Percentiles rank a stretch among this genome's conserved stretches.
phyloP scores from a whole-genome alignment of 2,329 filamentous ascomycete species.

The Nakataea oryzae region DNA sequence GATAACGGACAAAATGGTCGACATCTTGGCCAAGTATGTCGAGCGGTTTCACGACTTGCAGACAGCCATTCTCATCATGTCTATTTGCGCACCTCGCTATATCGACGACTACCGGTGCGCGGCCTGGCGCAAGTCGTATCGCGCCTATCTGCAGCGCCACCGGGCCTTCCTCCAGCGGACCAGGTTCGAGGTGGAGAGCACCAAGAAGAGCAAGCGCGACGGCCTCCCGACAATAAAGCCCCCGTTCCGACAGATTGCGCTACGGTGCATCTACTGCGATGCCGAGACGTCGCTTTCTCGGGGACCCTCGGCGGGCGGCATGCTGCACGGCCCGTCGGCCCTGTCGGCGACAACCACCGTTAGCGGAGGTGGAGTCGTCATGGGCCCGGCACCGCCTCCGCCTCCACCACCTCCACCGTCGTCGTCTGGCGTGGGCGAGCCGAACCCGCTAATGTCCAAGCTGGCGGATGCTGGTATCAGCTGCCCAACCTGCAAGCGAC shows the following conservation, averaged over 20 bases:
- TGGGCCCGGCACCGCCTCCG: constrained; percentile 5
- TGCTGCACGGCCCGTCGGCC: background rate
- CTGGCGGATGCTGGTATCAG: constrained; percentile 48
- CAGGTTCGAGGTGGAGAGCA: constrained; percentile 69
- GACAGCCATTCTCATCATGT: constrained; percentile 65
- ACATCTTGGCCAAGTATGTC: constrained; percentile 67
- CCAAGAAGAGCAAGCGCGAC: constrained; percentile 54
- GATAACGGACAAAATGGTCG: constrained; percentile 60
- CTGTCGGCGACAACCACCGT: background rate
- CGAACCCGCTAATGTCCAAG: constrained; percentile 48
- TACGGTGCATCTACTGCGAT: constrained; percentile 71
- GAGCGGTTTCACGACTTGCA: constrained; percentile 69
- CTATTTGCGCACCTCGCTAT: constrained; percentile 64
- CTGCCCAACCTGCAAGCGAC: constrained; percentile 56
- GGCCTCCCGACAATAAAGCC: constrained; percentile 54
- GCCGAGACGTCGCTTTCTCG: constrained; percentile 42
- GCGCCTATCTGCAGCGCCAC: constrained; percentile 62
- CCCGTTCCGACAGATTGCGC: constrained; percentile 57
- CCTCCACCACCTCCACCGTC: constrained; percentile 9
- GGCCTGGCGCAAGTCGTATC: constrained; percentile 64
- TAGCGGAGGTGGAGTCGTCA: constrained; percentile 6
- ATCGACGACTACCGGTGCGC: constrained; percentile 67
- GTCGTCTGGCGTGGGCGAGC: constrained; percentile 5
- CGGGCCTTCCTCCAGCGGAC: constrained; percentile 64
- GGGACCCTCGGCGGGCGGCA: constrained; percentile 12